Evolutionary conservation across 2,329 filamentous ascomycete species (phyloP).

Genomic region (Cercospora brassicicola): DNA sequence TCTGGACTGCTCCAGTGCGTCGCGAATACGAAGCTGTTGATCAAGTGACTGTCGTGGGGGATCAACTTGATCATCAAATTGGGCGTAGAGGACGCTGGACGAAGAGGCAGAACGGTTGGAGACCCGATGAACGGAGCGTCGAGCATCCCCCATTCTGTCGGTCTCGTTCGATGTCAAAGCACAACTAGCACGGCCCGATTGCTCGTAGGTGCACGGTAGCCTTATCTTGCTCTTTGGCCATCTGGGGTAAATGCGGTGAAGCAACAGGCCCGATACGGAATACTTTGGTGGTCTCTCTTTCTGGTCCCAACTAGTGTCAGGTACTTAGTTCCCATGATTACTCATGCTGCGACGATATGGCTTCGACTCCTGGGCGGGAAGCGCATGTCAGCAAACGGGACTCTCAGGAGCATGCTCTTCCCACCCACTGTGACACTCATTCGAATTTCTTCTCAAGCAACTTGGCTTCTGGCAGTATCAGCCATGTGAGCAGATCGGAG

Average conservation of each 20-base stretch:
- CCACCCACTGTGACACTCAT: no score
- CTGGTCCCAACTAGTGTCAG: background rate
- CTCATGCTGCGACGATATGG: background rate
- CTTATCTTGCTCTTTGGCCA: background rate
- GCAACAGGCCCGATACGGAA: background rate
- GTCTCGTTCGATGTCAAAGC: background rate
- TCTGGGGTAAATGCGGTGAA: background rate
- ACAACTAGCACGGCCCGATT: background rate
- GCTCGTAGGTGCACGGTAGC: background rate
- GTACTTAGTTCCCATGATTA: background rate
- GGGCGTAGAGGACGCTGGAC: background rate
- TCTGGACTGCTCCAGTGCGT: background rate
- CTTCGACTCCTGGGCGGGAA: background rate
- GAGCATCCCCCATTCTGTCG: background rate
- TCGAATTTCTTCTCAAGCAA: no score
- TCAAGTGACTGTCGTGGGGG: background rate
- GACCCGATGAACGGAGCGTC: background rate
- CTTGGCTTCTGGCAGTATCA: background rate
- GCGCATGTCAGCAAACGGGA: no score
- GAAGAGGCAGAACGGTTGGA: background rate
- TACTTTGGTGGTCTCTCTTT: background rate
- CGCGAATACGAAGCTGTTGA: background rate
- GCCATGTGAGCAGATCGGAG: background rate
- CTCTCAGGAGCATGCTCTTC: no score
- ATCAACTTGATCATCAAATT: background rate